Percentiles rank a stretch among this genome's conserved stretches.
These are phyloP conservation scores for Drosera spatulata DNA, from an alignment of 179 eudicot genomes.

Conservation along the genomic window DNA sequence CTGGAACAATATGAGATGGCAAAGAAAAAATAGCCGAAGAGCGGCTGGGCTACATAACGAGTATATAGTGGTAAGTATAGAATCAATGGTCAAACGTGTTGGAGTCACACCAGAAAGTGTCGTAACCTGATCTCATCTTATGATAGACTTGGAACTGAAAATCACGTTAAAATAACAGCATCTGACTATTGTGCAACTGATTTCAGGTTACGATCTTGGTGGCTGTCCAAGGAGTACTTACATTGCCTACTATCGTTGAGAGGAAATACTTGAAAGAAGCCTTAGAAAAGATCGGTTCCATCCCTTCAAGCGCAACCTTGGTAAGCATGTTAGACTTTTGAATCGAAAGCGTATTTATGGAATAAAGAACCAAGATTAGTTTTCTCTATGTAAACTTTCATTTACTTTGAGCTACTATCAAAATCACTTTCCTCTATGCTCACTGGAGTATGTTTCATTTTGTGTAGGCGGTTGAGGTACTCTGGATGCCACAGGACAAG, in stretches of 20 bases:
- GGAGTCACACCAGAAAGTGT: too few species aligned
- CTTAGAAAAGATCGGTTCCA: slow-evolving; percentile 66
- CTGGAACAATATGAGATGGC: slow-evolving; percentile 63
- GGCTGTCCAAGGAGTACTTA: slow-evolving; percentile 77
- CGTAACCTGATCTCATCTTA: background rate
- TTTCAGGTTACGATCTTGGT: slow-evolving; percentile 76
- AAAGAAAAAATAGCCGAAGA: slow-evolving; percentile 44
- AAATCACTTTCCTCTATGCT: too few species aligned
- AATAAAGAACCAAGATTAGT: too few species aligned
- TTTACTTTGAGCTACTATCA: background rate
- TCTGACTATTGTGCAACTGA: background rate
- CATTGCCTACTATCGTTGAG: slow-evolving; percentile 58
- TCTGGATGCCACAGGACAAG: slow-evolving; percentile 89
- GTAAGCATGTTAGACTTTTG: slow-evolving; percentile 17
- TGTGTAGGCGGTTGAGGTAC: slow-evolving; percentile 77
- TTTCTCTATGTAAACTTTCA: too few species aligned
- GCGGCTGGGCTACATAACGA: slow-evolving; percentile 68
- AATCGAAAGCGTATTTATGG: too few species aligned
- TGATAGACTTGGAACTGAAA: too few species aligned
- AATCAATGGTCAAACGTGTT: too few species aligned
- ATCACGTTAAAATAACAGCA: too few species aligned
- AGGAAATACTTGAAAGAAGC: slow-evolving; percentile 73
- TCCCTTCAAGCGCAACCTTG: slow-evolving; percentile 60
- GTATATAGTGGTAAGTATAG: slow-evolving; percentile 72
- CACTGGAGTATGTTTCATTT: background rate